phyloP scores from a whole-genome alignment of 768 basidiomycete species.

The Podaxis sp. region DNA sequence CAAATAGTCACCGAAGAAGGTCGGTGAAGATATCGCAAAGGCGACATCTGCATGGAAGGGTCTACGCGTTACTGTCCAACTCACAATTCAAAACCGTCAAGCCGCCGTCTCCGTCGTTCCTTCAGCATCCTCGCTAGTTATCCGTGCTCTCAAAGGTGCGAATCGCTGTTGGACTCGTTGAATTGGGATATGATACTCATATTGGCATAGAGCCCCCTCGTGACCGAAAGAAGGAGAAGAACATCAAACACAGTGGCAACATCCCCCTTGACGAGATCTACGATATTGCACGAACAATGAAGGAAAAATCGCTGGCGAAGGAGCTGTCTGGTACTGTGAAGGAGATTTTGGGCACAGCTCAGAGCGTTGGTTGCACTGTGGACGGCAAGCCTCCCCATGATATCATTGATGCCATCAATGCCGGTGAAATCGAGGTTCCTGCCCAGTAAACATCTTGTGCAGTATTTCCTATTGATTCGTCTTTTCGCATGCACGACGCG shows the following conservation, averaged over 20 bases:
- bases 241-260: slow-evolving; percentile 98
- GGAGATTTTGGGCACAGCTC: slow-evolving; percentile 98
- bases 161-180: slow-evolving; percentile 13
- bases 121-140: slow-evolving; percentile 95
- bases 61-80: slow-evolving; percentile 97
- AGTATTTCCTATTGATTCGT: slow-evolving; percentile 22
- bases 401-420: slow-evolving; percentile 83
- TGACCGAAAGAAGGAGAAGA: slow-evolving; percentile 99
- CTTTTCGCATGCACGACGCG: slow-evolving; percentile 14
- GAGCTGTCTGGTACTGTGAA: slow-evolving; percentile 85
- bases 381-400: slow-evolving; percentile 94
- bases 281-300: slow-evolving; percentile 96
- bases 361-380: slow-evolving; percentile 95
- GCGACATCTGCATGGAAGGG: slow-evolving; percentile 99
- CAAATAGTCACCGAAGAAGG: slow-evolving; percentile 95
- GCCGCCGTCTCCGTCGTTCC: slow-evolving; percentile 95
- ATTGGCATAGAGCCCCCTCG: slow-evolving; percentile 83
- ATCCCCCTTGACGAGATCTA: slow-evolving; percentile 90
- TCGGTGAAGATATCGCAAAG: slow-evolving; percentile 99
- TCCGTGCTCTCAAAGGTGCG: slow-evolving; percentile 95
- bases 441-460: slow-evolving; percentile 62
- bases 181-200: not conserved
- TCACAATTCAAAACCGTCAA: slow-evolving; percentile 99
- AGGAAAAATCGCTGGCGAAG: slow-evolving; percentile 90
- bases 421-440: slow-evolving; percentile 83